Evolutionary conservation across 2,329 filamentous ascomycete genomes (phyloP).

Genomic region (Calonectria naviculata): DNA sequence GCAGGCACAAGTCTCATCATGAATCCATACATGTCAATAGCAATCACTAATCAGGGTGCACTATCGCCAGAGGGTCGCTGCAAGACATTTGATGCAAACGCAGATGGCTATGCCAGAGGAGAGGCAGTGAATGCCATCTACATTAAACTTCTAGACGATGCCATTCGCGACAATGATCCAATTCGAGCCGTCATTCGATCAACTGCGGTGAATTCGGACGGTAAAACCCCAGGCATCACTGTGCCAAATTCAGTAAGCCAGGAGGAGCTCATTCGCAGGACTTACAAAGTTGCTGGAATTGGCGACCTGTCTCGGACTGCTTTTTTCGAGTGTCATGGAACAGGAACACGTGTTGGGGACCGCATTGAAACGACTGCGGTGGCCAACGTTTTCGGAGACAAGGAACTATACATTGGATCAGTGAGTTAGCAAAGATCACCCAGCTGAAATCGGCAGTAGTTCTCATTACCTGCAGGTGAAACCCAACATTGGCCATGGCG

Average conservation of each 20-base stretch:
- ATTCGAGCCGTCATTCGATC: conserved; percentile 48
- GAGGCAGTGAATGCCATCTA: conserved; percentile 55
- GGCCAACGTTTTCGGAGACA: conserved; percentile 40
- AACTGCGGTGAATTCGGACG: conserved; percentile 50
- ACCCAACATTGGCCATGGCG: conserved; percentile 50
- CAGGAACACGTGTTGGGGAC: conserved; percentile 56
- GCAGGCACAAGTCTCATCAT: conserved; percentile 46
- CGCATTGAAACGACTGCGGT: conserved; percentile 52
- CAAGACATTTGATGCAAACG: conserved; percentile 50
- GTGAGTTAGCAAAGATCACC: not conserved
- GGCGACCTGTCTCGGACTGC: conserved; percentile 33
- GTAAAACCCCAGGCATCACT: conserved; percentile 51
- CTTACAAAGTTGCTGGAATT: conserved; percentile 44
- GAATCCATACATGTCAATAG: conserved; percentile 32
- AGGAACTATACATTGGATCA: conserved; percentile 40
- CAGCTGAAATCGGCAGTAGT: not conserved
- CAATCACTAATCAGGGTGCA: conserved; percentile 35
- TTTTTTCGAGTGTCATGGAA: conserved; percentile 55
- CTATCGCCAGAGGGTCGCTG: conserved; percentile 38
- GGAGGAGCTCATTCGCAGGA: conserved; percentile 48
- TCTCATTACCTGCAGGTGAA: conserved; percentile 37
- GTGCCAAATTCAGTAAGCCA: conserved; percentile 50
- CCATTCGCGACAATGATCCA: conserved; percentile 55
- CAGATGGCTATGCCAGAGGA: conserved; percentile 59
- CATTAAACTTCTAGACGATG: conserved; percentile 55